A percentile compares a stretch with the other conserved stretches of the same genome.
phyloP scores from a whole-genome alignment of 768 basidiomycete species.

The Lactarius sanguifluus region DNA sequence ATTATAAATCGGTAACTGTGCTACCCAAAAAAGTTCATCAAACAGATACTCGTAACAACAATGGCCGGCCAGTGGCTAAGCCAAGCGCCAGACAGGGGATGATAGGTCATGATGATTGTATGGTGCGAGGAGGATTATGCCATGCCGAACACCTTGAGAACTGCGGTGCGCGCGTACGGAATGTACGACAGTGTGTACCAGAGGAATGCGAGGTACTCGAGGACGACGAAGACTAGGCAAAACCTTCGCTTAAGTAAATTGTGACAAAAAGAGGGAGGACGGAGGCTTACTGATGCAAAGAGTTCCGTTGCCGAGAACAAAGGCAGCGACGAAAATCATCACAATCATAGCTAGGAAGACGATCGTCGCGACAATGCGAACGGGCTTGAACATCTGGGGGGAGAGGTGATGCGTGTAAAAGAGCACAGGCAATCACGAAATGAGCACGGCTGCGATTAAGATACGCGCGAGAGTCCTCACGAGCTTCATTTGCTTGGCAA shows the following conservation, averaged over 20 bases:
- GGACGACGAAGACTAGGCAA: conserved; percentile 75
- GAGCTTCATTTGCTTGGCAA: conserved; percentile 76
- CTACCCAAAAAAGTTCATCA: conserved; percentile 11
- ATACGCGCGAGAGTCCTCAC: conserved; percentile 40
- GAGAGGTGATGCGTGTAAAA: background rate
- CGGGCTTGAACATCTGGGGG: conserved; percentile 91
- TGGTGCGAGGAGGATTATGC: conserved; percentile 16
- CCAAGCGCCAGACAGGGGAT: background rate
- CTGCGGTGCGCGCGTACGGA: conserved; percentile 80
- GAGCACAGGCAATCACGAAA: conserved; percentile 11
- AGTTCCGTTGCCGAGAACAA: conserved; percentile 66
- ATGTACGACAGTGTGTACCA: conserved; percentile 91
- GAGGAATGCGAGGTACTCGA: conserved; percentile 88
- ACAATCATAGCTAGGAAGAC: conserved; percentile 76
- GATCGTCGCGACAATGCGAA: conserved; percentile 79
- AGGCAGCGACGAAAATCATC: conserved; percentile 84
- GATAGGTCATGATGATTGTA: background rate
- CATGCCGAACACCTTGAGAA: conserved; percentile 62
- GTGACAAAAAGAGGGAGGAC: background rate
- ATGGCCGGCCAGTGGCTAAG: background rate
- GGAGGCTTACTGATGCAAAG: conserved; percentile 61
- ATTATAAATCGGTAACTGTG: conserved; percentile 13
- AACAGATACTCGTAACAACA: conserved; percentile 21
- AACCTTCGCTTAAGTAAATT: conserved; percentile 7
- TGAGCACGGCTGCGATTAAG: background rate